Conservation (phyloP, 139 green algal species). For the Pleodorina starrii region DNA sequence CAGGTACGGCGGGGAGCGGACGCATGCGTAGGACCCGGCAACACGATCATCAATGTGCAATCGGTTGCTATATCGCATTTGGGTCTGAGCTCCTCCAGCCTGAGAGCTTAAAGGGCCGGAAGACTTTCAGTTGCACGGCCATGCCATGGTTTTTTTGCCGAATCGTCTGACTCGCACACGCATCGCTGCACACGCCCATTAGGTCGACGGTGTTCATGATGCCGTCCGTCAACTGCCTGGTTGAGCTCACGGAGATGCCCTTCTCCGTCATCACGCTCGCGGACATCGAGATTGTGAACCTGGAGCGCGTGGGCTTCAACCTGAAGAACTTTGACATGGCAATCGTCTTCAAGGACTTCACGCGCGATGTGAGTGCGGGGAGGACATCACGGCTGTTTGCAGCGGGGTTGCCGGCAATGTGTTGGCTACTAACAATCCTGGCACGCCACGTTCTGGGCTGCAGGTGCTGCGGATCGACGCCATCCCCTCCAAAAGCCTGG, state of each 20-base stretch:
- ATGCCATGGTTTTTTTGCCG: too few relatives aligned
- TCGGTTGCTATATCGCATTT: too few relatives aligned
- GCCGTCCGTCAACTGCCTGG: constrained; percentile 97
- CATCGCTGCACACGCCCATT: too few relatives aligned
- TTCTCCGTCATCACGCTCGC: constrained; percentile 89
- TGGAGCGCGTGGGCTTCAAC: constrained; percentile 98
- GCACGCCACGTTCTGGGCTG: too few relatives aligned
- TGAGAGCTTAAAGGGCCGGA: too few relatives aligned
- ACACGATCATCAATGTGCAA: too few relatives aligned
- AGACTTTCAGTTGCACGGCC: too few relatives aligned
- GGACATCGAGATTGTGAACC: constrained; percentile 96
- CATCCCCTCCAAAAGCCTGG: constrained; percentile 90
- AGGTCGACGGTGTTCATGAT: constrained; percentile 79
- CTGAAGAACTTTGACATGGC: constrained; percentile 99
- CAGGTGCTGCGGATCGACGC: constrained; percentile 89
- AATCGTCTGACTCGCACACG: too few relatives aligned
- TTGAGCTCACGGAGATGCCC: constrained; percentile 97
- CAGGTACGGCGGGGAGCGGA: constrained; percentile 49
- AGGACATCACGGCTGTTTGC: too few relatives aligned
- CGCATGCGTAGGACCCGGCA: too few relatives aligned
- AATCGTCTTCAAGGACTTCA: constrained; percentile 95
- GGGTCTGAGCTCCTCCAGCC: too few relatives aligned
- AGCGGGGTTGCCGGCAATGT: too few relatives aligned
- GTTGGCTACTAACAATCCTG: neutral
- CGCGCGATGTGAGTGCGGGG: constrained; percentile 41